Percentiles rank a stretch among this genome's conserved stretches.
Evolutionary conservation across 176 grass and related monocot genomes (phyloP).

Genomic region (Juncus effusus): DNA sequence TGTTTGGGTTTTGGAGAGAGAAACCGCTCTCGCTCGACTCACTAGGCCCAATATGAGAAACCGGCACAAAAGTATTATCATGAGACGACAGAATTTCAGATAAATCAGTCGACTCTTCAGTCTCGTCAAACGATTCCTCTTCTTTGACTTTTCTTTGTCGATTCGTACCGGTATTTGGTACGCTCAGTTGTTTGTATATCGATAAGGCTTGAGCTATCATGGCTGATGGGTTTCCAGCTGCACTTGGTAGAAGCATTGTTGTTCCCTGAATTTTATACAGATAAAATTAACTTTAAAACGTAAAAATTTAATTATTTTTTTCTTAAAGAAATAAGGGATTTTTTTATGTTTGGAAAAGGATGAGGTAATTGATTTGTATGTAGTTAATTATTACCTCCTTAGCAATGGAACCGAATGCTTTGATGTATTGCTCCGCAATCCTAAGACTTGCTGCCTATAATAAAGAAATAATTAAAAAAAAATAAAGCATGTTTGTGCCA

Average conservation of each 20-base stretch:
- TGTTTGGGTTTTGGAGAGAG: slow-evolving; percentile 13
- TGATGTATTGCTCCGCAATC: slow-evolving; percentile 86
- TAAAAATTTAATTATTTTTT: not conserved
- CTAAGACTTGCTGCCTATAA: slow-evolving; percentile 71
- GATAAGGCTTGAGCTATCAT: slow-evolving; percentile 71
- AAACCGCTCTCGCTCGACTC: slow-evolving; percentile 1
- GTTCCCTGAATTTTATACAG: slow-evolving; percentile 43
- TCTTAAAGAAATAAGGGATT: too few species aligned
- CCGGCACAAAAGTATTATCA: not conserved
- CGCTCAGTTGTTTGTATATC: slow-evolving; percentile 55
- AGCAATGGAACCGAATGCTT: slow-evolving; percentile 59
- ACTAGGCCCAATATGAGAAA: too few species aligned
- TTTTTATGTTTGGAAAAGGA: not conserved
- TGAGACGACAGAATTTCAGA: slow-evolving; percentile 5
- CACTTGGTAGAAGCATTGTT: slow-evolving; percentile 64
- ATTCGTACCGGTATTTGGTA: slow-evolving; percentile 11
- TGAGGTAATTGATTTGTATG: not conserved
- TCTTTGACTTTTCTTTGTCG: slow-evolving; percentile 1
- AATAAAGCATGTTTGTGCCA: not conserved
- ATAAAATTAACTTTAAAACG: not conserved
- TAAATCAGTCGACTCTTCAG: not conserved
- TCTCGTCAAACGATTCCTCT: slow-evolving; percentile 4
- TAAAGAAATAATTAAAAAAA: not conserved
- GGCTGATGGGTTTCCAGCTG: slow-evolving; percentile 42
- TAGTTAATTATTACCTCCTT: slow-evolving; percentile 48